Evolutionary conservation across 1,284 basidiomycete species (phyloP).

Genomic region (Puccinia coronata): DNA sequence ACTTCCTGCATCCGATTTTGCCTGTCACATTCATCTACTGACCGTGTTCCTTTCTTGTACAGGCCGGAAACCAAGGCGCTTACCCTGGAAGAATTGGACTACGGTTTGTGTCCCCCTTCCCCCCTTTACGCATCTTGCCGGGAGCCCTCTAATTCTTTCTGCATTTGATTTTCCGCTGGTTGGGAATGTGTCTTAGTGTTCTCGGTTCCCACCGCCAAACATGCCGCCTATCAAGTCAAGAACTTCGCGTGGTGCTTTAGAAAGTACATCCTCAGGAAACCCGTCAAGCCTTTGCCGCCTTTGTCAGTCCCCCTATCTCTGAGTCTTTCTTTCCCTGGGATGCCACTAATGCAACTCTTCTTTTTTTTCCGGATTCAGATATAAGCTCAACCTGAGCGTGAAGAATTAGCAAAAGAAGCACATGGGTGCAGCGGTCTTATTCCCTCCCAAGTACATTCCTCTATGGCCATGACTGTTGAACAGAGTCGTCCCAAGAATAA

Average conservation of each 20-base stretch:
- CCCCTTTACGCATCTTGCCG: neutral
- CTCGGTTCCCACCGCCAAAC: slow-evolving; percentile 42
- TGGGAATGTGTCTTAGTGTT: slow-evolving; percentile 18
- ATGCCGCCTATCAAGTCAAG: slow-evolving; percentile 43
- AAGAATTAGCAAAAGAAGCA: neutral
- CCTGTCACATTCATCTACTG: no score
- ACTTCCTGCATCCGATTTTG: neutral
- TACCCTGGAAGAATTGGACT: slow-evolving; percentile 56
- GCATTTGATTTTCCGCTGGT: neutral
- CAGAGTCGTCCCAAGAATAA: no score
- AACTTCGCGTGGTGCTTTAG: slow-evolving; percentile 33
- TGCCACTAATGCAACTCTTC: neutral
- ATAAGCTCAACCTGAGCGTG: slow-evolving; percentile 5
- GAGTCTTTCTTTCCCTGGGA: neutral
- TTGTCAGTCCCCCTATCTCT: slow-evolving; percentile 23
- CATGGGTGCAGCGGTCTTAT: no score
- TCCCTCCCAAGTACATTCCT: no score
- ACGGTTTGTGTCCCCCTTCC: slow-evolving; percentile 4
- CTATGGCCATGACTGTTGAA: no score
- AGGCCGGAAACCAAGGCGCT: slow-evolving; percentile 58
- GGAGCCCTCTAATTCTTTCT: neutral
- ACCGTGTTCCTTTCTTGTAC: neutral
- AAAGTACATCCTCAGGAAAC: slow-evolving; percentile 41
- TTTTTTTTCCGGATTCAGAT: neutral
- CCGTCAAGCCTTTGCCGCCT: slow-evolving; percentile 36